A percentile compares a stretch with the other conserved stretches of the same genome.
phyloP scores from a whole-genome alignment of 2,329 filamentous ascomycete species.

The Fusarium fracticaudum region DNA sequence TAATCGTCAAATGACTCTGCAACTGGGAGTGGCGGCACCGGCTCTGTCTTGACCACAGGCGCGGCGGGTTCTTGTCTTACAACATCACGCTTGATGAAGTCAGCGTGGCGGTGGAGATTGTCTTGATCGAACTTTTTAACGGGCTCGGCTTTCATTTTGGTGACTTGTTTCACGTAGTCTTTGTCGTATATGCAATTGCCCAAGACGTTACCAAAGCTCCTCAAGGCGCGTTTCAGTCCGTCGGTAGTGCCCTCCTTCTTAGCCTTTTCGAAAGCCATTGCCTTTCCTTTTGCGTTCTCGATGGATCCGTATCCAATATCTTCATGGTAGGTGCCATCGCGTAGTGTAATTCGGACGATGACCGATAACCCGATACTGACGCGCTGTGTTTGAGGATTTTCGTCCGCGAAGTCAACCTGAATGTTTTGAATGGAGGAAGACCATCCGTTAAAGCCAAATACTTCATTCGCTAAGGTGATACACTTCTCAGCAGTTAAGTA shows the following conservation, averaged over 20 bases:
- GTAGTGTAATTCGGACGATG: constrained; percentile 87
- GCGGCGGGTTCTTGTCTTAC: constrained; percentile 36
- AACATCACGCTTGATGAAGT: constrained; percentile 73
- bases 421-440: constrained; percentile 95
- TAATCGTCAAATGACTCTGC: constrained; percentile 62
- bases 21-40: constrained; percentile 19
- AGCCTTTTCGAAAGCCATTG: constrained; percentile 95
- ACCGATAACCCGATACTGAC: constrained; percentile 89
- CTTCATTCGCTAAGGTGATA: constrained; percentile 92
- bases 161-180: constrained; percentile 89
- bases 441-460: constrained; percentile 98
- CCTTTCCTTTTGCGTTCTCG: constrained; percentile 95
- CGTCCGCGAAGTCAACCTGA: constrained; percentile 94
- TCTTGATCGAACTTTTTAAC: constrained; percentile 77
- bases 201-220: constrained; percentile 94
- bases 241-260: constrained; percentile 99
- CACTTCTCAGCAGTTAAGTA: constrained; percentile 97
- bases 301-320: constrained; percentile 97
- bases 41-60: constrained; percentile 44
- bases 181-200: constrained; percentile 99
- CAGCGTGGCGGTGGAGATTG: constrained; percentile 83
- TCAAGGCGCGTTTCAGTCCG: constrained; percentile 85
- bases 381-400: constrained; percentile 79
- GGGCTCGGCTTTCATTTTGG: constrained; percentile 83
- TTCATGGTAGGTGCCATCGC: constrained; percentile 96